Evolutionary conservation across 2,329 filamentous ascomycete genomes (phyloP).

Genomic region (Colletotrichum incanum): DNA sequence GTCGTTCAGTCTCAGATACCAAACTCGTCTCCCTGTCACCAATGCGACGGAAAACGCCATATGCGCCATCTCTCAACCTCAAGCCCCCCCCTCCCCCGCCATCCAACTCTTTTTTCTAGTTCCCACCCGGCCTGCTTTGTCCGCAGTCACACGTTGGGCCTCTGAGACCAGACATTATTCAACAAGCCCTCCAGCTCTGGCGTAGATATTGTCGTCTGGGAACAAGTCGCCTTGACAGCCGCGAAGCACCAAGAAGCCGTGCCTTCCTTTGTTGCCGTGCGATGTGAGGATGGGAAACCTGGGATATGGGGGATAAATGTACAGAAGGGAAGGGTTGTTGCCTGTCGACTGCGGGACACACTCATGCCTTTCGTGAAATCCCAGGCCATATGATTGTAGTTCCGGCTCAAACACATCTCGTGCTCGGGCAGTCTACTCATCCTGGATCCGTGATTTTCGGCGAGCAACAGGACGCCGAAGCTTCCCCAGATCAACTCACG

Average conservation of each 20-base stretch:
- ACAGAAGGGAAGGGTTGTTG: neutral
- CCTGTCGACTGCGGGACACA: neutral
- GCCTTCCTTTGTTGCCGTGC: neutral
- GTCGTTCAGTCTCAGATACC: conserved; percentile 42
- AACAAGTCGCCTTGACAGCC: neutral
- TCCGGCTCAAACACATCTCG: conserved; percentile 26
- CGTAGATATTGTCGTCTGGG: too few species aligned
- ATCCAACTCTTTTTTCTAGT: neutral
- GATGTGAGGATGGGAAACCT: neutral
- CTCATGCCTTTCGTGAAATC: conserved; percentile 6
- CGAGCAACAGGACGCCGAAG: conserved; percentile 3
- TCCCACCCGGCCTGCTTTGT: neutral
- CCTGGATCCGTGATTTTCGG: conserved; percentile 29
- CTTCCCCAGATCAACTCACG: conserved; percentile 13
- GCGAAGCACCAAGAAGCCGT: neutral
- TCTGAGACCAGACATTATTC: neutral
- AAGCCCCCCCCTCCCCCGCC: neutral
- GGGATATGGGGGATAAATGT: neutral
- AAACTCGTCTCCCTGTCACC: conserved; percentile 40
- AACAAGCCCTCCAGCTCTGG: neutral
- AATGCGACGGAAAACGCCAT: conserved; percentile 7
- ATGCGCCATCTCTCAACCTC: neutral
- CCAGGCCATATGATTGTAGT: conserved; percentile 2
- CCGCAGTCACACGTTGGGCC: neutral
- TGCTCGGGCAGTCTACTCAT: conserved; percentile 11